Evolutionary conservation across 2,329 filamentous ascomycete species (phyloP).

Genomic region (Aspergillus novoparasiticus): DNA sequence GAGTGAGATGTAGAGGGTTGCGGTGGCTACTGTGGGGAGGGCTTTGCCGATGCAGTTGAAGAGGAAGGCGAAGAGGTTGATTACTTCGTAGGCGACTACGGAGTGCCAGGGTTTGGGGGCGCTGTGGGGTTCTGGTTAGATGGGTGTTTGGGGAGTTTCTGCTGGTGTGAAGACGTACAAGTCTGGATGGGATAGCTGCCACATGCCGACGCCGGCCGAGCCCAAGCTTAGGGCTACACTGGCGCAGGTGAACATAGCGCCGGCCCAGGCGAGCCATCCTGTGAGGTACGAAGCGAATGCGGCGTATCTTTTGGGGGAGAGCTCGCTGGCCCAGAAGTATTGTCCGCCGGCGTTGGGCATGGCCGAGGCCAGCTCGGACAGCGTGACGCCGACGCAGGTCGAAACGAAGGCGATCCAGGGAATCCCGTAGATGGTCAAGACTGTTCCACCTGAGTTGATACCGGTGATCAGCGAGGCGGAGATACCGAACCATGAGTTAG

Average conservation of each 20-base stretch:
- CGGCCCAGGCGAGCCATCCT: slow-evolving; percentile 57
- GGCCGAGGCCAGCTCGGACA: slow-evolving; percentile 52
- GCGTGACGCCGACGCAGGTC: slow-evolving; percentile 47
- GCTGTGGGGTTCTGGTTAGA: slow-evolving; percentile 10
- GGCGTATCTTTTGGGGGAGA: slow-evolving; percentile 49
- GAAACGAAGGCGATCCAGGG: slow-evolving; percentile 50
- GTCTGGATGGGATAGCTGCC: slow-evolving; percentile 54
- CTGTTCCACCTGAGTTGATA: slow-evolving; percentile 53
- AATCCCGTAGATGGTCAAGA: slow-evolving; percentile 54
- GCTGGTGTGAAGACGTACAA: slow-evolving; percentile 44
- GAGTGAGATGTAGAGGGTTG: slow-evolving; percentile 50
- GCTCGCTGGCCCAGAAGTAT: slow-evolving; percentile 55
- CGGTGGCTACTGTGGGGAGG: slow-evolving; percentile 42
- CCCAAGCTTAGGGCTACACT: slow-evolving; percentile 54
- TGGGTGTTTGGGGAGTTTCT: not conserved
- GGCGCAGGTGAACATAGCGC: slow-evolving; percentile 56
- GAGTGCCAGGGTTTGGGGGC: slow-evolving; percentile 37
- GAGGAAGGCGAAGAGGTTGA: slow-evolving; percentile 51
- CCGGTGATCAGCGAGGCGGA: slow-evolving; percentile 52
- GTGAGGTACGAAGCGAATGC: slow-evolving; percentile 52
- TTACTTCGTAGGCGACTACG: slow-evolving; percentile 50
- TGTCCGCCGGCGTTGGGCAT: slow-evolving; percentile 55
- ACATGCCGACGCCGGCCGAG: slow-evolving; percentile 54
- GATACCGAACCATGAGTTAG: slow-evolving; percentile 56
- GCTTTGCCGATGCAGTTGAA: slow-evolving; percentile 49